Conservation (phyloP, 192 early-diverging fungal genomes). For the Allomyces javanicus region DNA sequence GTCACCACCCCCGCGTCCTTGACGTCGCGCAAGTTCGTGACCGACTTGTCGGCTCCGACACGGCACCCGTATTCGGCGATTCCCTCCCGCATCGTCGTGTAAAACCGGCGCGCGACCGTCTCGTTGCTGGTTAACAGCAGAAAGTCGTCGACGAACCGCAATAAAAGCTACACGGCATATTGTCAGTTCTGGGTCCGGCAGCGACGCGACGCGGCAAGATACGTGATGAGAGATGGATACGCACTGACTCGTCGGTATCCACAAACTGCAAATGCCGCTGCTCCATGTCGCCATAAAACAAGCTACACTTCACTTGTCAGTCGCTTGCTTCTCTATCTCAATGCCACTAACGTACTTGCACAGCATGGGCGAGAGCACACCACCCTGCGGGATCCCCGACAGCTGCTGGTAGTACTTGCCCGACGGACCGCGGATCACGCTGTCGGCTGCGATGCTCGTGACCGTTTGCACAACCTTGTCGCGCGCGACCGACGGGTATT, state of each 20-base stretch:
- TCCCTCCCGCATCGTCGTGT: slow-evolving; percentile 34
- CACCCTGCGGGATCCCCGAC: slow-evolving; percentile 80
- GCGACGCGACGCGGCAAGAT: neutral
- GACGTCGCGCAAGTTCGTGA: slow-evolving; percentile 48
- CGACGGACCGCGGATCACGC: neutral
- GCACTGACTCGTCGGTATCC: slow-evolving; percentile 21
- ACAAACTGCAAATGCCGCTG: slow-evolving; percentile 22
- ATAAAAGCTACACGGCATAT: slow-evolving; percentile 22
- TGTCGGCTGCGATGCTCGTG: slow-evolving; percentile 7
- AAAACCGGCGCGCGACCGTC: slow-evolving; percentile 26
- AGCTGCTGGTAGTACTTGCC: slow-evolving; percentile 39
- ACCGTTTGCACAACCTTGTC: slow-evolving; percentile 14
- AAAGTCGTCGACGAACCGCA: slow-evolving; percentile 74
- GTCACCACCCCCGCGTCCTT: slow-evolving; percentile 15
- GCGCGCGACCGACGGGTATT: too few relatives aligned
- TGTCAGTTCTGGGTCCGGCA: neutral
- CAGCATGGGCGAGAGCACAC: slow-evolving; percentile 59
- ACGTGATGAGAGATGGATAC: neutral
- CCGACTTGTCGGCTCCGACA: slow-evolving; percentile 55
- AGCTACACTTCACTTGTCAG: slow-evolving; percentile 13
- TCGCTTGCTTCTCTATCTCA: slow-evolving; percentile 3
- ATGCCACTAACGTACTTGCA: slow-evolving; percentile 39
- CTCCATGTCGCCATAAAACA: slow-evolving; percentile 65
- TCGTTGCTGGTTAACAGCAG: slow-evolving; percentile 43
- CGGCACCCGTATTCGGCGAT: slow-evolving; percentile 50